Evolutionary conservation across 305 asterid genomes (phyloP).

Genomic region (Withania somnifera): DNA sequence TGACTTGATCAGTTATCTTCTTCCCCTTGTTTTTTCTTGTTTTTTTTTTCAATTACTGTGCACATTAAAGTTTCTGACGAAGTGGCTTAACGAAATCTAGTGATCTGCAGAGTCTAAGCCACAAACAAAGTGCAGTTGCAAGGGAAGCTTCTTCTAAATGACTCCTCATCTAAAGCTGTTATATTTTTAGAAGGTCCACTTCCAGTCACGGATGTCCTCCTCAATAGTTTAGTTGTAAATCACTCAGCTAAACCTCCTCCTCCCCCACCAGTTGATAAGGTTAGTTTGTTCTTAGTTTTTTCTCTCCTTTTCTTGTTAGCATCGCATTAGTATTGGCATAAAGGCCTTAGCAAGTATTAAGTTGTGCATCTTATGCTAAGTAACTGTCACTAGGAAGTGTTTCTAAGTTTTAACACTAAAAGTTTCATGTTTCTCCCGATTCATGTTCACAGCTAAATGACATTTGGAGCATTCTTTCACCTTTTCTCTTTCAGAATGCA

Average conservation of each 20-base stretch:
- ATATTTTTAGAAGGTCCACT: conserved; percentile 88
- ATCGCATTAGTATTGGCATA: neutral
- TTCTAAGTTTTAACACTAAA: neutral
- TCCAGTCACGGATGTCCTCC: conserved; percentile 77
- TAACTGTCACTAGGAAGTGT: neutral
- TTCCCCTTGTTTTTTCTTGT: neutral
- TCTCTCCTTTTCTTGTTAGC: neutral
- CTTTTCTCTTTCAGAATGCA: conserved; percentile 40
- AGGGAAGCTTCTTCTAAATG: conserved; percentile 76
- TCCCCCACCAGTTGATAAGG: conserved; percentile 59
- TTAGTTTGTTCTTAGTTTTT: conserved; percentile 4
- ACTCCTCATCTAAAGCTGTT: conserved; percentile 45
- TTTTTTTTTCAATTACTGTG: neutral
- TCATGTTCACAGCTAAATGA: neutral
- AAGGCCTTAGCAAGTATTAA: neutral
- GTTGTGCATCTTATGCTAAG: neutral
- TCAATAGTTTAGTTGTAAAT: conserved; percentile 46
- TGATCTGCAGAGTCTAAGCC: conserved; percentile 54
- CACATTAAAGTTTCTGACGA: neutral
- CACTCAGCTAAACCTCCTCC: conserved; percentile 64
- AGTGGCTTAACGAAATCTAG: neutral
- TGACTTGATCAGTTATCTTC: neutral
- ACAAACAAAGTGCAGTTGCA: conserved; percentile 58
- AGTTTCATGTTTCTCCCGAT: neutral
- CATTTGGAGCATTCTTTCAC: neutral